Base-by-base conservation (phyloP, 345 rosid species). In the Boechera divaricarpa region DNA sequence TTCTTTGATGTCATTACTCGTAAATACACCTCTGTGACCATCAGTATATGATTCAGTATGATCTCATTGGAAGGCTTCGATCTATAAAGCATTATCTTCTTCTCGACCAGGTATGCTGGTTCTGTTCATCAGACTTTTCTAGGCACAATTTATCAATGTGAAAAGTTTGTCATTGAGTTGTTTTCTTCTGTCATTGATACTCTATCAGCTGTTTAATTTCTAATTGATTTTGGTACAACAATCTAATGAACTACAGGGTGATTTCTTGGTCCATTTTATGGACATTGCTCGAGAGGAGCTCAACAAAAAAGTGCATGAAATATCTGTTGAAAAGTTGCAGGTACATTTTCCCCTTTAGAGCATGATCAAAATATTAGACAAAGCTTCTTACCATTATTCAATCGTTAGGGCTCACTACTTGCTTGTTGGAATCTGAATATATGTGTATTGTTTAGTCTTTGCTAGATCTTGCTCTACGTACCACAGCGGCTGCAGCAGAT, bases 51-150 rank as follows among this genome's bases (percentile, higher is more conserved):
- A 41, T 84, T 77, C 72, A 95, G 99, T 89, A 90, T 83, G 99
- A 90, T 79, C 87, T 95, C 58, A 78, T 86, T 75, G 99, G 97
- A 84, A 91, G 94, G 86, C 74, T 95, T 80, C 80, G 87, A 72
- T 95, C 98, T 48, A 85, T 95, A 76, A 95, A 95, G 89, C 98
- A 92, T 67, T 95, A 92, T 85, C 97, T 92, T 79, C 99, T 95
- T 71, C 97, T 92, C 39, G 98, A 95, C 82, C 99, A 95, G 99
- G 99, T 95, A 86, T 66, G 21, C 57, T 44, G 62, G 42, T 72
- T 82, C 16, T 64, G 5, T 4, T 51, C 13, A n/a, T 42, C 63
- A 59, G 21, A 69, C 35, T 69, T 52, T 63, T 63, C 45, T 44
- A 45, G 45, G 60, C 61, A 33, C 44, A 35, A 29, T 70, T 21